Evolutionary conservation across 2,329 filamentous ascomycete species (phyloP).

Genomic region (Hymenoscyphus fructigenus): DNA sequence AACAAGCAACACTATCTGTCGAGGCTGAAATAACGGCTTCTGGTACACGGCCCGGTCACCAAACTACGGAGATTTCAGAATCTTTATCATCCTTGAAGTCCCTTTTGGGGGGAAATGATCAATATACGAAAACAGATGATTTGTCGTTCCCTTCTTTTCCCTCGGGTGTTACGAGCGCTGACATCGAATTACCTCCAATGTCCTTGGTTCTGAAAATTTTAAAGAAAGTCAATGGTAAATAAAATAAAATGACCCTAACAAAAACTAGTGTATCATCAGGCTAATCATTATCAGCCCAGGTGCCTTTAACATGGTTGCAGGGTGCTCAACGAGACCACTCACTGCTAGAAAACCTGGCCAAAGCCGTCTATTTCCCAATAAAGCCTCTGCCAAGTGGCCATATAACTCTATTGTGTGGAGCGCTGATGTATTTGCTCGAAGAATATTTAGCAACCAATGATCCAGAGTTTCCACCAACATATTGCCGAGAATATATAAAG

Average conservation of each 20-base stretch:
- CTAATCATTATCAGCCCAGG: constrained; percentile 12
- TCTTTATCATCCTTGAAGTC: constrained; percentile 18
- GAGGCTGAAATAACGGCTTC: constrained; percentile 16
- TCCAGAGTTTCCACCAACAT: constrained; percentile 5
- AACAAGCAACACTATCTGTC: constrained; percentile 16
- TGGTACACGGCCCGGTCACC: constrained; percentile 3
- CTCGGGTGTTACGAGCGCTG: background rate
- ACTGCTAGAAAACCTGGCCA: constrained; percentile 19
- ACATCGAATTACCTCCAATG: constrained; percentile 19
- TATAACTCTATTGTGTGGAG: constrained; percentile 17
- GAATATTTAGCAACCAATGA: constrained; percentile 12
- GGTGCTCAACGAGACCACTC: constrained; percentile 18
- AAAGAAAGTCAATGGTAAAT: constrained; percentile 12
- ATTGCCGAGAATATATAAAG: constrained; percentile 15
- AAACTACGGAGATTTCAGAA: constrained; percentile 13
- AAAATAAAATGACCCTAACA: too few species aligned
- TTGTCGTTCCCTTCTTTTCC: constrained; percentile 15
- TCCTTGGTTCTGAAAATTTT: constrained; percentile 14
- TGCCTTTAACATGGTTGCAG: constrained; percentile 18
- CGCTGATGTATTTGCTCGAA: constrained; percentile 19
- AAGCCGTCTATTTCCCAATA: constrained; percentile 22
- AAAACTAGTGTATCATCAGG: too few species aligned
- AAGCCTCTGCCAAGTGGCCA: constrained; percentile 16
- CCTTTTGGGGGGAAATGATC: constrained; percentile 10
- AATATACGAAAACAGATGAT: constrained; percentile 12